Percentiles rank a stretch among this genome's conserved stretches.
Conservation (phyloP, 177 flowering plant species). For the Vitis hybrid region DNA sequence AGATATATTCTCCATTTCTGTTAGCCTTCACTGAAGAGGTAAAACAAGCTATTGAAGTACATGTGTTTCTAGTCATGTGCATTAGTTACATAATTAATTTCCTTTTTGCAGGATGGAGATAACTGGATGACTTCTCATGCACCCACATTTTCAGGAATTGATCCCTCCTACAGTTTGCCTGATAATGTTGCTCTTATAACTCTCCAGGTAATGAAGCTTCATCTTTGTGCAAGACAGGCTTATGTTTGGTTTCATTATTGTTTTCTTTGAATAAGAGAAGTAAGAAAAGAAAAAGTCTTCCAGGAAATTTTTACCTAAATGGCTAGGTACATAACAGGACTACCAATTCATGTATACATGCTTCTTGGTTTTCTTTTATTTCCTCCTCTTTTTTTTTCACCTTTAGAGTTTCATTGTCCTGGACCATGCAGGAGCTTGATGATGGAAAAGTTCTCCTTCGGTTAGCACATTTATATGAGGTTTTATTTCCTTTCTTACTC, state of each 20-base stretch:
- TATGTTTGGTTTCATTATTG: not conserved
- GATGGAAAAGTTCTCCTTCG: slow-evolving; percentile 82
- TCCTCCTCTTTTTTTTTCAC: not conserved
- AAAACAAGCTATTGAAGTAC: slow-evolving; percentile 7
- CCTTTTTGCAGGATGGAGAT: slow-evolving; percentile 31
- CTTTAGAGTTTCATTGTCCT: not conserved
- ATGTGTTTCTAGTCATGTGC: not conserved
- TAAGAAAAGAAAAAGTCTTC: not conserved
- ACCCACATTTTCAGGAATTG: slow-evolving; percentile 33
- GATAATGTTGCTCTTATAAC: slow-evolving; percentile 46
- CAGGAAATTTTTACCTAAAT: not conserved
- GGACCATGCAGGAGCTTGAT: slow-evolving; percentile 64
- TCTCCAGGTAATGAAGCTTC: slow-evolving; percentile 36
- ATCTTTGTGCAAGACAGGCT: not conserved
- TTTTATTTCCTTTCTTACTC: slow-evolving; percentile 15
- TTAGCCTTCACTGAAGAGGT: slow-evolving; percentile 87
- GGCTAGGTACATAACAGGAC: no score
- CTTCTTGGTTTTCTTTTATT: not conserved
- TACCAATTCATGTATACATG: not conserved
- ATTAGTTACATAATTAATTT: slow-evolving; percentile 1
- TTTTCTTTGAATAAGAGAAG: not conserved
- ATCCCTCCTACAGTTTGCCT: slow-evolving; percentile 41
- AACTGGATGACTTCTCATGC: slow-evolving; percentile 35
- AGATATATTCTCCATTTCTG: slow-evolving; percentile 87
- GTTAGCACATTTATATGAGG: slow-evolving; percentile 94